Conservation (phyloP, 441 rosid genomes). For the Erodium moschatum region DNA sequence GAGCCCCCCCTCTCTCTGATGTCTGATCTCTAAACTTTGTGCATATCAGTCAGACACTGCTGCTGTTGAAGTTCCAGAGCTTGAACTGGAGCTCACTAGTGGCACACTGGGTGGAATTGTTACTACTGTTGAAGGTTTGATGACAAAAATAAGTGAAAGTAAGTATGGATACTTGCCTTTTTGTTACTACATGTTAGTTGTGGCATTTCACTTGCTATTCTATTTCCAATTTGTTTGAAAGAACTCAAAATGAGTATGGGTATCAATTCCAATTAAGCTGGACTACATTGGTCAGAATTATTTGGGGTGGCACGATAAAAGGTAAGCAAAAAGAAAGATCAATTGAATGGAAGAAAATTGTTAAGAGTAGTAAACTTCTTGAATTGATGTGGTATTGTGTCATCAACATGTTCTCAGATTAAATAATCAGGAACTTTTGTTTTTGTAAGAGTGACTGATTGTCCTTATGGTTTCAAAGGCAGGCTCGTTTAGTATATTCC, state of each 20-base stretch:
- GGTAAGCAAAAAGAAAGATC: background rate
- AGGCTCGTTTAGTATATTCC: background rate
- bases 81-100: conserved; percentile 81
- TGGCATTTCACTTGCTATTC: background rate
- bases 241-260: background rate
- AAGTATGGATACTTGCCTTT: conserved; percentile 28
- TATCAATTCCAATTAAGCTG: background rate
- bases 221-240: background rate
- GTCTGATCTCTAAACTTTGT: conserved; percentile 2
- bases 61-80: conserved; percentile 66
- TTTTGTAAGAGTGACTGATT: background rate
- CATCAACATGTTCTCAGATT: background rate
- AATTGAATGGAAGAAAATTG: background rate
- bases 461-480: background rate
- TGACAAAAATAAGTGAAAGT: conserved; percentile 91
- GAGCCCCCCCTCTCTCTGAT: background rate
- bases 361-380: background rate
- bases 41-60: conserved; percentile 81
- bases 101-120: conserved; percentile 90
- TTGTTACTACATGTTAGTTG: conserved; percentile 4
- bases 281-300: background rate
- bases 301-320: background rate
- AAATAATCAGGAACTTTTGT: background rate
- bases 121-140: conserved; percentile 93
- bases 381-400: background rate